Evolutionary conservation across 2,329 filamentous ascomycete species (phyloP).

Genomic region (Neonectria neomacrospora): DNA sequence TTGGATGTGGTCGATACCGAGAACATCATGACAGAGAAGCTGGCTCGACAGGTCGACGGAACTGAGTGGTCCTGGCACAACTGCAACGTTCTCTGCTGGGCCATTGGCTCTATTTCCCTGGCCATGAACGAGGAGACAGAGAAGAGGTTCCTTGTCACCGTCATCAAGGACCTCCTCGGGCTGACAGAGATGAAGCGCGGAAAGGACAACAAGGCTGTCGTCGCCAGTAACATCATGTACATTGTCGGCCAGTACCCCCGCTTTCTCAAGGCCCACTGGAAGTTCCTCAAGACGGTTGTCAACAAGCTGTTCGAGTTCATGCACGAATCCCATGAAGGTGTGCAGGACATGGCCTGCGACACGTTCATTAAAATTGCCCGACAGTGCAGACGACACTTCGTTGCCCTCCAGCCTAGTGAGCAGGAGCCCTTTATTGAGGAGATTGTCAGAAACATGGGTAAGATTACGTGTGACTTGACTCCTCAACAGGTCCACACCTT

Average conservation of each 20-base stretch:
- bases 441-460: slow-evolving; percentile 94
- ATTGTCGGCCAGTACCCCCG: slow-evolving; percentile 99
- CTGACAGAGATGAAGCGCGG: slow-evolving; percentile 99
- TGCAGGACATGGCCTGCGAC: slow-evolving; percentile 99
- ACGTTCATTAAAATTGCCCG: slow-evolving; percentile 99
- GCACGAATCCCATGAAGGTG: slow-evolving; percentile 99
- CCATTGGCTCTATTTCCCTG: slow-evolving; percentile 96
- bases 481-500: slow-evolving; percentile 99
- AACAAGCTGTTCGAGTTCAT: slow-evolving; percentile 99
- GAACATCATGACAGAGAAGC: slow-evolving; percentile 99
- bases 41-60: slow-evolving; percentile 93
- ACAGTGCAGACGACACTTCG: slow-evolving; percentile 97
- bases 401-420: slow-evolving; percentile 93
- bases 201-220: slow-evolving; percentile 99
- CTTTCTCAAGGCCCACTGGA: slow-evolving; percentile 99
- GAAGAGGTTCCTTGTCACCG: slow-evolving; percentile 97
- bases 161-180: slow-evolving; percentile 97
- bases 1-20: slow-evolving; percentile 97
- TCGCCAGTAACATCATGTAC: slow-evolving; percentile 99
- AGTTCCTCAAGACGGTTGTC: slow-evolving; percentile 98
- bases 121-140: slow-evolving; percentile 99
- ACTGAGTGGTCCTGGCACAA: slow-evolving; percentile 99
- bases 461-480: slow-evolving; percentile 93
- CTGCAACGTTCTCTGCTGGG: slow-evolving; percentile 99
- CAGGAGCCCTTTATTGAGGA: slow-evolving; percentile 97